Percentiles rank a stretch among this genome's conserved stretches.
These are phyloP conservation scores for Colletotrichum lini DNA, from an alignment of 2,329 filamentous ascomycete species.

Conservation along the genomic window DNA sequence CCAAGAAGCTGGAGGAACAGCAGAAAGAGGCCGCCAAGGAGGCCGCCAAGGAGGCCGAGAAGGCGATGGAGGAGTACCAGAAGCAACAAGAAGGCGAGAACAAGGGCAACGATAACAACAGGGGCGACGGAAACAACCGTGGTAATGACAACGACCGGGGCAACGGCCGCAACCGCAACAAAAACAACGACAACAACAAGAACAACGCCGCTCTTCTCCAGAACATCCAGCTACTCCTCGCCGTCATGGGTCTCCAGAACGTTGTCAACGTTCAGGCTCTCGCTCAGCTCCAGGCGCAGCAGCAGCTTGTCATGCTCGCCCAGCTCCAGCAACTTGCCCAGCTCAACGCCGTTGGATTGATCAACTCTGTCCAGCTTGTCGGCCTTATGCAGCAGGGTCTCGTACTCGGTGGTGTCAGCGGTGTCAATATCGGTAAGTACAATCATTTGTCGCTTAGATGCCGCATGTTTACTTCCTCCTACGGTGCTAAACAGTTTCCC, in stretches of 20 bases:
- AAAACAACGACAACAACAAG: constrained; percentile 39
- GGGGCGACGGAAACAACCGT: constrained; percentile 45
- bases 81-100: constrained; percentile 3
- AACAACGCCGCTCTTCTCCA: constrained; percentile 41
- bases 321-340: constrained; percentile 49
- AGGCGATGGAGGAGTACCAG: constrained; percentile 25
- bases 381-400: constrained; percentile 46
- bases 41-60: constrained; percentile 35
- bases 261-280: constrained; percentile 48
- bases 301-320: constrained; percentile 46
- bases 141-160: constrained; percentile 44
- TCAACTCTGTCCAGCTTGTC: constrained; percentile 45
- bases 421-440: constrained; percentile 50
- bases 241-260: constrained; percentile 48
- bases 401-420: constrained; percentile 40
- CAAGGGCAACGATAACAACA: constrained; percentile 40
- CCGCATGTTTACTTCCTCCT: too few relatives aligned
- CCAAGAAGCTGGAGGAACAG: constrained; percentile 20
- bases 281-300: constrained; percentile 47
- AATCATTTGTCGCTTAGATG: constrained; percentile 43
- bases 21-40: constrained; percentile 28
- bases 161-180: constrained; percentile 47
- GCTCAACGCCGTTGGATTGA: constrained; percentile 46
- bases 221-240: constrained; percentile 47
- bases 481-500: background rate